phyloP scores from a whole-genome alignment of 192 early-diverging fungal genomes.

The Entomortierella parvispora region DNA sequence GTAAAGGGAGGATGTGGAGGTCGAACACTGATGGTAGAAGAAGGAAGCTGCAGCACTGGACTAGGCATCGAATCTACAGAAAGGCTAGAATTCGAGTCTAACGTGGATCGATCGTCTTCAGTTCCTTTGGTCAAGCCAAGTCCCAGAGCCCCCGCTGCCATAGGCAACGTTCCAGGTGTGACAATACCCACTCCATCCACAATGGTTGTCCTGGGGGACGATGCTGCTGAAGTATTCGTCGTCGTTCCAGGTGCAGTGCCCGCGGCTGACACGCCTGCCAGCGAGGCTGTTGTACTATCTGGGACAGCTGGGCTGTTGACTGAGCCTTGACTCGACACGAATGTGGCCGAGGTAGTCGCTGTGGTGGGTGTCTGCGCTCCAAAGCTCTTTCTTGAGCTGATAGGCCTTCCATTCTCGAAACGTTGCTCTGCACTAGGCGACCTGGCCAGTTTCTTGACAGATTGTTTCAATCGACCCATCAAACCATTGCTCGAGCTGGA shows the following conservation, averaged over 20 bases:
- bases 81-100: conserved; percentile 22
- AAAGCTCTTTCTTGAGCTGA: conserved; percentile 17
- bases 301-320: conserved; percentile 19
- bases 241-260: conserved; percentile 4
- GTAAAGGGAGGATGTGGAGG: conserved; percentile 52
- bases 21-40: conserved; percentile 19
- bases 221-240: conserved; percentile 17
- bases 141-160: conserved; percentile 1
- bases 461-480: conserved; percentile 62
- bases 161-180: background rate
- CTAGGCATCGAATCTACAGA: conserved; percentile 10
- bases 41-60: conserved; percentile 16
- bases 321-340: background rate
- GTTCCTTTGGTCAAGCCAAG: background rate
- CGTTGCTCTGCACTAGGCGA: conserved; percentile 54
- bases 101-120: conserved; percentile 31
- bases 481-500: conserved; percentile 53
- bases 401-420: conserved; percentile 41
- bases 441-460: conserved; percentile 58
- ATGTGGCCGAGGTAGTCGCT: background rate
- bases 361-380: background rate
- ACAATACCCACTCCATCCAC: conserved; percentile 5
- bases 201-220: conserved; percentile 23
- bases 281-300: background rate
- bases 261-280: background rate